A percentile compares a stretch with the other conserved stretches of the same genome.
phyloP scores from a whole-genome alignment of 176 grass and related monocot genomes.

The Pharus latifolius region DNA sequence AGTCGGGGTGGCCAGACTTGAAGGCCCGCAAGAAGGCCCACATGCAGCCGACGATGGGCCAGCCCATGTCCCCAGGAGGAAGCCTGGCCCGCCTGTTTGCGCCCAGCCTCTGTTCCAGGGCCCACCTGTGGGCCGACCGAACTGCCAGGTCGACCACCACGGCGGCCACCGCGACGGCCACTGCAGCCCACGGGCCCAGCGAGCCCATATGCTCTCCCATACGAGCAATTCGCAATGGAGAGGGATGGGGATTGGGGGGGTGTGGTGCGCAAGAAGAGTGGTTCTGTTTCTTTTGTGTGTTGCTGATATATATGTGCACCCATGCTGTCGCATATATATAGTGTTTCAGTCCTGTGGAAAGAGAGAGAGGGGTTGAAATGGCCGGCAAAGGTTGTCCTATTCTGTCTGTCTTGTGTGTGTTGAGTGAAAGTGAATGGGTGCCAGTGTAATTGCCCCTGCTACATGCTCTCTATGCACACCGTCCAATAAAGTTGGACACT shows the following conservation, averaged over 20 bases:
- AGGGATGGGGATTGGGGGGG: background rate
- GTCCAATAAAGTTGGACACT: too few species aligned
- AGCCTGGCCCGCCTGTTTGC: slow-evolving; percentile 13
- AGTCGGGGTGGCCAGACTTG: slow-evolving; percentile 65
- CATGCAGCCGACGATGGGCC: slow-evolving; percentile 84
- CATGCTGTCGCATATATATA: too few species aligned
- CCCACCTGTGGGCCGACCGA: slow-evolving; percentile 44
- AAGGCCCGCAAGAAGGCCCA: slow-evolving; percentile 73
- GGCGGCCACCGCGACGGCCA: background rate
- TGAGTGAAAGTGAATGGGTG: too few species aligned
- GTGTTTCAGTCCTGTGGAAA: too few species aligned
- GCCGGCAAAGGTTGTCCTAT: too few species aligned
- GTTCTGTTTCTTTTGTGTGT: too few species aligned
- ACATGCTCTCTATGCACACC: too few species aligned
- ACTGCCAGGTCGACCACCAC: background rate
- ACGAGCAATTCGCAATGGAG: background rate
- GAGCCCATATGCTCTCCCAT: background rate
- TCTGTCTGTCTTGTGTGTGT: too few species aligned
- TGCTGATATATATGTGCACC: too few species aligned
- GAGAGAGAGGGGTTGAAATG: too few species aligned
- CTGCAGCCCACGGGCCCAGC: background rate
- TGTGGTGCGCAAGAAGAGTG: too few species aligned
- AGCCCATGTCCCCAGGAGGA: slow-evolving; percentile 86
- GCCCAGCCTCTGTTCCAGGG: slow-evolving; percentile 25
- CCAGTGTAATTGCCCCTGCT: too few species aligned